These are phyloP conservation scores for Rhytidhysteron rufulum DNA, from an alignment of 2,329 filamentous ascomycete species.

Conservation along the genomic window DNA sequence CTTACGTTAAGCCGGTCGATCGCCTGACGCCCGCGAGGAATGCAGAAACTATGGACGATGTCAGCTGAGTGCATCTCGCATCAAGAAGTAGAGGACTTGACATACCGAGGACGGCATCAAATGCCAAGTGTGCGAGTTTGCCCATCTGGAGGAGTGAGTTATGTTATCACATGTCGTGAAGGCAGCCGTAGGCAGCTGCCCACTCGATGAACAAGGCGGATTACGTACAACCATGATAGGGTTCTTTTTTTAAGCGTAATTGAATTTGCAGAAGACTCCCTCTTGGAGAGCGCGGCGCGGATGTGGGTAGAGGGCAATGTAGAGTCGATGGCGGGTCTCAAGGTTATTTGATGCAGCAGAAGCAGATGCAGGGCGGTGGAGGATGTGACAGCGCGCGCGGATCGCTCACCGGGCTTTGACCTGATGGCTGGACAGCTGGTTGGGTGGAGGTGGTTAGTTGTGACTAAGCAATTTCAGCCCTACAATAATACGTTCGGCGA, in stretches of 20 bases:
- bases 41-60: slow-evolving; percentile 68
- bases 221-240: slow-evolving; percentile 37
- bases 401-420: not conserved
- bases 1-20: slow-evolving; percentile 96
- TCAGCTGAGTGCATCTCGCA: slow-evolving; percentile 13
- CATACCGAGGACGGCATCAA: slow-evolving; percentile 89
- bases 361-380: not conserved
- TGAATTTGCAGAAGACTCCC: no score
- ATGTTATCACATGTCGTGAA: slow-evolving; percentile 43
- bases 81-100: slow-evolving; percentile 18
- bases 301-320: no score
- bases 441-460: no score
- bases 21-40: slow-evolving; percentile 96
- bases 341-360: slow-evolving; percentile 1
- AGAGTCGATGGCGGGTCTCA: not conserved
- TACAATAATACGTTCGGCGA: no score
- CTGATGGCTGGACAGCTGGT: no score
- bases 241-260: no score
- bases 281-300: no score
- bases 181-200: no score
- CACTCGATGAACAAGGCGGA: slow-evolving; percentile 10
- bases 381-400: not conserved
- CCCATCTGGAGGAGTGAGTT: slow-evolving; percentile 74
- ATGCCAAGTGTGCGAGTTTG: slow-evolving; percentile 88
- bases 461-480: no score